A percentile compares a stretch with the other conserved stretches of the same genome.
These are phyloP conservation scores for Zhuliangozyma blackwelliae DNA, from an alignment of 1,139 yeast genomes.

Conservation along the genomic window DNA sequence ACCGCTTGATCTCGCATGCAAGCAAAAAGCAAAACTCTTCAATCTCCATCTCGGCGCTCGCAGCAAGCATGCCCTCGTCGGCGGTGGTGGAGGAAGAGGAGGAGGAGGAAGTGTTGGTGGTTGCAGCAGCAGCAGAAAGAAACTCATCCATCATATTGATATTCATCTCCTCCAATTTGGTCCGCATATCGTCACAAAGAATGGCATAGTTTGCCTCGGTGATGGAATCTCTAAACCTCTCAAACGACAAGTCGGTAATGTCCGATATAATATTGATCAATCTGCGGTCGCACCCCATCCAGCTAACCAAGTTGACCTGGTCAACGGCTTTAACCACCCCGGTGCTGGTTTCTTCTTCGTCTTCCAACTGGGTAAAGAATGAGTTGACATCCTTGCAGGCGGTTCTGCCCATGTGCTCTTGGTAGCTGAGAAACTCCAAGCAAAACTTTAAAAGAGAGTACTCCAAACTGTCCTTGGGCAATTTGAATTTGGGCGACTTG, in stretches of 20 bases:
- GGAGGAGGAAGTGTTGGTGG: background rate
- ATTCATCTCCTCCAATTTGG: constrained; percentile 12
- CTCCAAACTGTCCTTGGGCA: constrained; percentile 15
- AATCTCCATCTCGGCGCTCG: constrained; percentile 4
- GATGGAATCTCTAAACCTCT: constrained; percentile 16
- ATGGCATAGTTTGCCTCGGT: constrained; percentile 14
- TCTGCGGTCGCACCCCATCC: constrained; percentile 29
- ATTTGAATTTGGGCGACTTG: constrained; percentile 14
- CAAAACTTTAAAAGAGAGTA: constrained; percentile 20
- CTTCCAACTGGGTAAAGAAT: constrained; percentile 16
- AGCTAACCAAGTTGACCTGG: constrained; percentile 10
- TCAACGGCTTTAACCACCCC: constrained; percentile 1
- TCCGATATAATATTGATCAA: constrained; percentile 26
- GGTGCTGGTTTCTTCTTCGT: constrained; percentile 11
- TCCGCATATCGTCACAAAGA: constrained; percentile 12
- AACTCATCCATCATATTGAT: constrained; percentile 5
- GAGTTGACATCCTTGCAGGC: constrained; percentile 28
- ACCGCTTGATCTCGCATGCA: constrained; percentile 24
- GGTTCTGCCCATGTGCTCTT: constrained; percentile 30
- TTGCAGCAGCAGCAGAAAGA: background rate
- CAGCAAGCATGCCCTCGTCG: constrained; percentile 1
- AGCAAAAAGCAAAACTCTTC: constrained; percentile 25
- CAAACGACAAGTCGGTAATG: constrained; percentile 32
- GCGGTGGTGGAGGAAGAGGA: background rate
- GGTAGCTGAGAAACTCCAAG: constrained; percentile 26